These are phyloP conservation scores for Wallemia ichthyophaga DNA, from an alignment of 1,284 basidiomycete species.

Conservation along the genomic window DNA sequence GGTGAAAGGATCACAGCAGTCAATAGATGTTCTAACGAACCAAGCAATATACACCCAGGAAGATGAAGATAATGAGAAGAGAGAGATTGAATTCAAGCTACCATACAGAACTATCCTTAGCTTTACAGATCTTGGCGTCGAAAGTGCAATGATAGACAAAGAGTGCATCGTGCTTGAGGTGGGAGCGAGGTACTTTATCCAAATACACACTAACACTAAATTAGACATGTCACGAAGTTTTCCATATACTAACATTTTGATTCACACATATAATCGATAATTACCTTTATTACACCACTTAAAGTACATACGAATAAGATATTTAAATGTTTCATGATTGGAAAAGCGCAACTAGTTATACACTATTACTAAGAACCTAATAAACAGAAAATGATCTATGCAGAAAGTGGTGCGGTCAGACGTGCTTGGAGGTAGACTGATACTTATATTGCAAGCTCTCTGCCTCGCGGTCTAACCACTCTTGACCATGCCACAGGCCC, in stretches of 20 bases:
- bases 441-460: not conserved
- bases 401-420: too few species aligned
- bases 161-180: not conserved
- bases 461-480: not conserved
- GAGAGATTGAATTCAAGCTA: not conserved
- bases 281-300: too few species aligned
- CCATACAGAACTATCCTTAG: not conserved
- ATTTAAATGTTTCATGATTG: too few species aligned
- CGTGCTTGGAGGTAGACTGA: not conserved
- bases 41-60: not conserved
- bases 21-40: not conserved
- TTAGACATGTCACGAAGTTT: not conserved
- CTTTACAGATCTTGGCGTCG: not conserved
- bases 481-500: not conserved
- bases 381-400: too few species aligned
- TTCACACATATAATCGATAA: too few species aligned
- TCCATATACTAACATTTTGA: not conserved
- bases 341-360: too few species aligned
- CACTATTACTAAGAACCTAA: too few species aligned
- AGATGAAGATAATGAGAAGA: not conserved
- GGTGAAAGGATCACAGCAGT: not conserved
- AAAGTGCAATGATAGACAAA: not conserved
- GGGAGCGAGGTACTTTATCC: too few species aligned
- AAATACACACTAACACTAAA: too few species aligned
- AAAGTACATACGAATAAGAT: too few species aligned